phyloP scores from a whole-genome alignment of 2,329 filamentous ascomycete species.

The Zymoseptoria crescenta region DNA sequence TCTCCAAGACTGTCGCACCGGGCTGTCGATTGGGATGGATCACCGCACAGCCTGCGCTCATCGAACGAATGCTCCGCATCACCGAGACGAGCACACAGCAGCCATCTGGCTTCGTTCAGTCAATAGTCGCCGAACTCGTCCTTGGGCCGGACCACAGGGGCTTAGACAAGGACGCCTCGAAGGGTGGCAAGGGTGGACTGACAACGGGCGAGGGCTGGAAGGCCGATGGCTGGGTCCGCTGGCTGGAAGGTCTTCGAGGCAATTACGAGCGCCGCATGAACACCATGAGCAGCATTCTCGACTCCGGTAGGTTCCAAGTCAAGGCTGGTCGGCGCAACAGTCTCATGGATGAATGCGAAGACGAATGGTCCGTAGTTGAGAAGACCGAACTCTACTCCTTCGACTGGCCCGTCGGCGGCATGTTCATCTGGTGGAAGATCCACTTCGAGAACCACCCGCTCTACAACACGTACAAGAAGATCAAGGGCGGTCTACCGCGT shows the following conservation, averaged over 20 bases:
- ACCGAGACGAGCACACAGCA: constrained; percentile 73
- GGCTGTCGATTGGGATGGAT: constrained; percentile 88
- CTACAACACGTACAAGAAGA: constrained; percentile 43
- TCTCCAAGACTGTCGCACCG: constrained; percentile 86
- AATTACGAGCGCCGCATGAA: constrained; percentile 81
- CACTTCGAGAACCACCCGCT: constrained; percentile 68
- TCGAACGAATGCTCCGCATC: constrained; percentile 66
- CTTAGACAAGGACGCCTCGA: constrained; percentile 28
- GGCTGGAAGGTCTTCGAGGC: constrained; percentile 77
- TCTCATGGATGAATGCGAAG: constrained; percentile 32
- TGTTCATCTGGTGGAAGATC: constrained; percentile 82
- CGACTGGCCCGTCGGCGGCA: constrained; percentile 73
- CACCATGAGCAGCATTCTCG: constrained; percentile 65
- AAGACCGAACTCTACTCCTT: constrained; percentile 70
- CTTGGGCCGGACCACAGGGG: constrained; percentile 59
- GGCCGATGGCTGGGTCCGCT: constrained; percentile 79
- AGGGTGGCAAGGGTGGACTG: constrained; percentile 39
- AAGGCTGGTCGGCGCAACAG: constrained; percentile 48
- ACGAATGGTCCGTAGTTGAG: constrained; percentile 67
- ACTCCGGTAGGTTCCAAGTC: constrained; percentile 58
- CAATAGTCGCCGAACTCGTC: constrained; percentile 68
- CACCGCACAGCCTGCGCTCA: constrained; percentile 69
- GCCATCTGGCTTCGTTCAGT: constrained; percentile 83
- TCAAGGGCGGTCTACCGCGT: constrained; percentile 37
- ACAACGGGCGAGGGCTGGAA: constrained; percentile 60